These are phyloP conservation scores for Penicillium verhagenii DNA, from an alignment of 495 filamentous ascomycete genomes.

Conservation along the genomic window DNA sequence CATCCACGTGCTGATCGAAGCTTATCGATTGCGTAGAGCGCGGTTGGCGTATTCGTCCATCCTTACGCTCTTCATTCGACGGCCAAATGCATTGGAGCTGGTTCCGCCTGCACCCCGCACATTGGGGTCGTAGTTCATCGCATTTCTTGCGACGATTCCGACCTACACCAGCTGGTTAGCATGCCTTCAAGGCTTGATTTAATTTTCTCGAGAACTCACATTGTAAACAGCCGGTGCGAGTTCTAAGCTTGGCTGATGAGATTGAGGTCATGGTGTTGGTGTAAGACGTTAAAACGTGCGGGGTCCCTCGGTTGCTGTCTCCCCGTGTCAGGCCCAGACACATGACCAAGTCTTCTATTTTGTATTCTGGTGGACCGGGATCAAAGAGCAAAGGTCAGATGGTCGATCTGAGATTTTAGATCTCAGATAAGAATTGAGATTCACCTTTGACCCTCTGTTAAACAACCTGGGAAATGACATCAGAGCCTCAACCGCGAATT, in stretches of 20 bases:
- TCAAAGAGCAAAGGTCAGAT: too few species aligned
- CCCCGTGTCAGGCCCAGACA: too few species aligned
- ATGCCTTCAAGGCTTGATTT: neutral
- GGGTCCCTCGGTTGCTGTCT: neutral
- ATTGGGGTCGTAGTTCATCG: slow-evolving; percentile 14
- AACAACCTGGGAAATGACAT: too few species aligned
- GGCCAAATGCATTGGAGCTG: slow-evolving; percentile 12
- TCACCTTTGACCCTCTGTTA: too few species aligned
- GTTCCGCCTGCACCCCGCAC: slow-evolving; percentile 9
- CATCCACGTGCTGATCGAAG: neutral
- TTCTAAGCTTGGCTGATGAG: slow-evolving; percentile 10
- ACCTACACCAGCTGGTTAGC: slow-evolving; percentile 1
- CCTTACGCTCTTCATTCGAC: neutral
- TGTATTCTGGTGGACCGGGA: too few species aligned
- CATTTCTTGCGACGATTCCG: slow-evolving; percentile 19
- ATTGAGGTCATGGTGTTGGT: neutral
- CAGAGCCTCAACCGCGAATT: too few species aligned
- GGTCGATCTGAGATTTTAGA: too few species aligned
- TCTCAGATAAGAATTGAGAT: too few species aligned
- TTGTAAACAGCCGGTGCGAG: slow-evolving; percentile 11
- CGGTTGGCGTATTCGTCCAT: slow-evolving; percentile 1
- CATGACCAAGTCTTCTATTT: too few species aligned
- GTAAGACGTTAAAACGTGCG: neutral
- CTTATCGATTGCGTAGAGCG: neutral
- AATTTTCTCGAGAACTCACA: neutral